Evolutionary conservation across 2,329 filamentous ascomycete genomes (phyloP).

Genomic region (Aspergillus latus): DNA sequence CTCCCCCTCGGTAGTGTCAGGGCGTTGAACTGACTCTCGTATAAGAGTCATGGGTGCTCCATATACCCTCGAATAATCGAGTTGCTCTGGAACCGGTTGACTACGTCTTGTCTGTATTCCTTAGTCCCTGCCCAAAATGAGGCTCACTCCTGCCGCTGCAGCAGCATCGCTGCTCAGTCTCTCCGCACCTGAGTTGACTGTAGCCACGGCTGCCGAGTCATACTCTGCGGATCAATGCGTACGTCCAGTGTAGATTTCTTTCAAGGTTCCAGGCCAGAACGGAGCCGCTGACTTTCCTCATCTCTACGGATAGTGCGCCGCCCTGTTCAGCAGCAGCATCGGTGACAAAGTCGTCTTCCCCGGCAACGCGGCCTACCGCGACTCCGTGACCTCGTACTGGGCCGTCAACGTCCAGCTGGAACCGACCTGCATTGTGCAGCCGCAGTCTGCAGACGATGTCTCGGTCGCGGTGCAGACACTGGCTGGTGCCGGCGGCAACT

Average conservation of each 20-base stretch:
- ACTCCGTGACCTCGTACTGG: constrained; percentile 25
- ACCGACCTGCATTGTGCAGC: constrained; percentile 28
- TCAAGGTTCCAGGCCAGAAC: no score
- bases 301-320: constrained; percentile 9
- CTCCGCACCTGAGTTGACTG: not conserved
- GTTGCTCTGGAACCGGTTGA: not conserved
- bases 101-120: not conserved
- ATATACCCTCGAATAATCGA: not conserved
- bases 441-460: constrained; percentile 23
- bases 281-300: no score
- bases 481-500: not conserved
- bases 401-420: constrained; percentile 24
- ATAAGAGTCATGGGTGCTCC: no score
- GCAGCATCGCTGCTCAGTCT: constrained; percentile 3
- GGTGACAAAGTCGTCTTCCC: constrained; percentile 24
- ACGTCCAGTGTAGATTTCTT: not conserved
- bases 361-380: constrained; percentile 16
- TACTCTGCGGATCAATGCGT: constrained; percentile 3
- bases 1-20: no score
- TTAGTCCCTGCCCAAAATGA: not conserved
- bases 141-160: not conserved
- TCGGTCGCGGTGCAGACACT: constrained; percentile 23
- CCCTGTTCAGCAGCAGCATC: constrained; percentile 8
- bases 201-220: not conserved
- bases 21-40: no score